phyloP scores from a whole-genome alignment of 805 yeast species.

The Debaryomyces maramus region DNA sequence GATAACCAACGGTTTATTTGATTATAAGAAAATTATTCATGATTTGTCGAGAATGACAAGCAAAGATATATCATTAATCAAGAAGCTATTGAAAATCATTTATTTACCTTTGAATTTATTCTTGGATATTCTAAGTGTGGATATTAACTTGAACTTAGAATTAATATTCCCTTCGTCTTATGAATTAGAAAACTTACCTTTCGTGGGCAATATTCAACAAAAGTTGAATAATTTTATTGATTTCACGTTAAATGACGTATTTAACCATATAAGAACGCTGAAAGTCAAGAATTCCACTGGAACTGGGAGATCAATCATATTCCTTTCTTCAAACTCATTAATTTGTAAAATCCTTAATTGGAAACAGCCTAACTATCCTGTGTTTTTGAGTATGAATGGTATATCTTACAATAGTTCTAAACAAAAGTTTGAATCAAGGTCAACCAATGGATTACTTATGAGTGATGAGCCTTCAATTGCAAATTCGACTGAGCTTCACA shows the following conservation, averaged over 20 bases:
- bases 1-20: slow-evolving; percentile 40
- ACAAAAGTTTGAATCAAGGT: slow-evolving; percentile 36
- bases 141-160: slow-evolving; percentile 70
- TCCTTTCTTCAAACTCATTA: slow-evolving; percentile 81
- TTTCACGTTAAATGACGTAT: slow-evolving; percentile 64
- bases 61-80: slow-evolving; percentile 40
- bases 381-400: slow-evolving; percentile 80
- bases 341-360: slow-evolving; percentile 94
- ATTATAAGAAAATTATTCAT: slow-evolving; percentile 37
- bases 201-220: slow-evolving; percentile 41
- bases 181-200: slow-evolving; percentile 40
- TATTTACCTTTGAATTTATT: slow-evolving; percentile 63
- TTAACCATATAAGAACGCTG: slow-evolving; percentile 66
- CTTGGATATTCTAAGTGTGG: slow-evolving; percentile 53
- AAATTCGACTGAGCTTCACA: background rate
- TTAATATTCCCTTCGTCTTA: slow-evolving; percentile 69
- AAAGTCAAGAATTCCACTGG: slow-evolving; percentile 19
- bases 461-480: slow-evolving; percentile 16
- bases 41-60: slow-evolving; percentile 39
- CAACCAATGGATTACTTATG: slow-evolving; percentile 42
- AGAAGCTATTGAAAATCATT: slow-evolving; percentile 44
- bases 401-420: slow-evolving; percentile 34
- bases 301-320: slow-evolving; percentile 63
- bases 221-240: slow-evolving; percentile 78
- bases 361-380: slow-evolving; percentile 99